Conservation (phyloP, 192 early-diverging fungal genomes). For the Rhizophagus clarus region DNA sequence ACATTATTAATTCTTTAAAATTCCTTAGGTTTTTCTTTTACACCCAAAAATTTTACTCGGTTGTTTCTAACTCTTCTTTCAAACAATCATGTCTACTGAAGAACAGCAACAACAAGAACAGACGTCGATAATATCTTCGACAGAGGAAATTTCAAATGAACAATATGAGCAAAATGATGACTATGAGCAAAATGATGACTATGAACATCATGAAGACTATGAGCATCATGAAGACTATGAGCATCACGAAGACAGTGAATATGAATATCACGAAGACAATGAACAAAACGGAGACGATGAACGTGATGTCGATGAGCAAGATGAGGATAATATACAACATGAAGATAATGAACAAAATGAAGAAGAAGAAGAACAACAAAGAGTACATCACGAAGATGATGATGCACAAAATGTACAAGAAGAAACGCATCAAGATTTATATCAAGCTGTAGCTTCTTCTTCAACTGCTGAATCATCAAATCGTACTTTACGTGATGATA, state of each 20-base stretch:
- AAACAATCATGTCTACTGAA: background rate
- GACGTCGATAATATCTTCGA: background rate
- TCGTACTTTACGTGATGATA: background rate
- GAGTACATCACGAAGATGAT: background rate
- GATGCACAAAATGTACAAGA: too few species aligned
- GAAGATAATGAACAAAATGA: too few species aligned
- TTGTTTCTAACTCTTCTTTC: background rate
- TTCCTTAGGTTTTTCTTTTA: background rate
- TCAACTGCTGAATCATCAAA: slow-evolving; percentile 3
- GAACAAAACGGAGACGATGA: too few species aligned
- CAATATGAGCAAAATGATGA: too few species aligned
- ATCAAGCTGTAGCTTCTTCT: background rate
- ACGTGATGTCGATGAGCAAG: too few species aligned
- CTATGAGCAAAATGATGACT: too few species aligned
- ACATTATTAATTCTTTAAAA: too few species aligned
- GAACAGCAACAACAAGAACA: background rate
- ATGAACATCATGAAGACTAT: too few species aligned
- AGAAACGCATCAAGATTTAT: background rate
- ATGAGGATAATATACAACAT: too few species aligned
- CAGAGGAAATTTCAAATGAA: background rate
- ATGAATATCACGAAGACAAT: too few species aligned
- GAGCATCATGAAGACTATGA: too few species aligned
- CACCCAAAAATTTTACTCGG: background rate
- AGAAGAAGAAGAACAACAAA: background rate
- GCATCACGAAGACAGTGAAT: too few species aligned